Base-by-base conservation (phyloP, 163 green algal species). In the Prototheca cutis region DNA sequence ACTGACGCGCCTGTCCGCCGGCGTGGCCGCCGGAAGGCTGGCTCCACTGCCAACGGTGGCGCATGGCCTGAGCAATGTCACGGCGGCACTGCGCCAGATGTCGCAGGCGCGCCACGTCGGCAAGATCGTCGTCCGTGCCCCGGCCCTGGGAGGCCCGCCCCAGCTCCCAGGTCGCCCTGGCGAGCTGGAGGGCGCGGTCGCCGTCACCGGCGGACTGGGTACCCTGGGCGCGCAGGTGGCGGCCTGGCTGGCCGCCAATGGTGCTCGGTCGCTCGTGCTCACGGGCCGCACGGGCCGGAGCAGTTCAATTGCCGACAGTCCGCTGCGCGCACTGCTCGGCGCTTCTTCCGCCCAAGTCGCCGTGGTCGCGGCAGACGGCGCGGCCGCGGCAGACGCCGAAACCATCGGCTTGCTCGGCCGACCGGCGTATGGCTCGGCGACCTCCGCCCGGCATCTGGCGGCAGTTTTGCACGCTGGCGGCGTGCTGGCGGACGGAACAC, bases 91-190 rank as follows among this genome's bases (percentile, higher is more conserved):
- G 53, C 74, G 88, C 2, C 83, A 91, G 74, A 86, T 95, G 72
- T 82, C 77, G 33, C 84, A 90, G 65, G 83, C 88, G 13, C 72
- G 77, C 1, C 81, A 94, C 58, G 73, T 95, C 32, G 89, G 89
- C 71, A 95, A 95, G 70, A 79, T 95, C 19, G 85, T 96, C 28
- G 79, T 86, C 23, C 53, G 55, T 8, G 29, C 51, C 31, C 57
- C 70, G 2, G 48, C 48, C 0, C 7, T 72, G 28, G 23, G 30
- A 17, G 18, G 28, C n/a, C n/a, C n/a, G 24, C 15, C 21, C n/a
- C 21, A 52, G 23, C 19, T 25, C 31, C 18, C 18, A 7, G 30
- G 17, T 6, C 40, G 30, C 49, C 25, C 49, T 6, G 49, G 21
- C 27, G 49, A 13, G 10, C 6, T 27, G 21, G 32, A 34, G 30